Evolutionary conservation across 2,329 filamentous ascomycete genomes (phyloP), one percentile per base, ranked within the genome.

Genomic region (Aureobasidium lini): DNA sequence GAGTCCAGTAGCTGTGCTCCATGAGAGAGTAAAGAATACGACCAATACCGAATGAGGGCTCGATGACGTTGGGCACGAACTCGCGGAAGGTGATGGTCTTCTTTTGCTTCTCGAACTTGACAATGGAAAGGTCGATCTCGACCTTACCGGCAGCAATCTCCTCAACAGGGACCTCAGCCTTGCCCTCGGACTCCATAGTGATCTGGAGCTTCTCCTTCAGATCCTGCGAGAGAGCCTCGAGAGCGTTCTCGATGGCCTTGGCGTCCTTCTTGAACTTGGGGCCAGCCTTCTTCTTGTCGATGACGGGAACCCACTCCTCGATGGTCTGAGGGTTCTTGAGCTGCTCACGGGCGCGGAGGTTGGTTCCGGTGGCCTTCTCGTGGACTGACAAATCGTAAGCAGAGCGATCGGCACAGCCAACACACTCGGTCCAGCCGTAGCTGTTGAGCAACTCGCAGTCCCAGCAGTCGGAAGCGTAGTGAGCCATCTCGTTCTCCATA

Each of bases 401-500:
- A 71, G 89, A 95, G 68, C 94, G 85, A 73, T 96, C 93, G 62
- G 94, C 94, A 74, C 94, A 97, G 63, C 94, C 94, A 69, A 97
- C 93, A 73, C 93, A 97, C 79, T 99, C 94, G 64, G 97, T 89
- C 94, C 94, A 99, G 72, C 94, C 94, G 69, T 92, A 92, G 62
- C 88, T 92, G 60, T 90, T 97, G 63, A 88, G 80, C 59, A 99
- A 79, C 75, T 99, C 94, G 13, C 91, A 93, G 74, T 99, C 94
- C 94, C 94, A 97, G 78, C 94, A 99, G 78, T 99, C 94, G 59
- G 86, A 83, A 48, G 94, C 94, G 72, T 99, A 99, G 76, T 99
- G 94, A 15, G 94, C 87, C 87, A 89, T 89, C 71, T 90, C 87
- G 67, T 89, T 89, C 53, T 83, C 82, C 92, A 99, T 96, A 77